Conservation (phyloP, 768 basidiomycete genomes). For the Trametes gibbosa region DNA sequence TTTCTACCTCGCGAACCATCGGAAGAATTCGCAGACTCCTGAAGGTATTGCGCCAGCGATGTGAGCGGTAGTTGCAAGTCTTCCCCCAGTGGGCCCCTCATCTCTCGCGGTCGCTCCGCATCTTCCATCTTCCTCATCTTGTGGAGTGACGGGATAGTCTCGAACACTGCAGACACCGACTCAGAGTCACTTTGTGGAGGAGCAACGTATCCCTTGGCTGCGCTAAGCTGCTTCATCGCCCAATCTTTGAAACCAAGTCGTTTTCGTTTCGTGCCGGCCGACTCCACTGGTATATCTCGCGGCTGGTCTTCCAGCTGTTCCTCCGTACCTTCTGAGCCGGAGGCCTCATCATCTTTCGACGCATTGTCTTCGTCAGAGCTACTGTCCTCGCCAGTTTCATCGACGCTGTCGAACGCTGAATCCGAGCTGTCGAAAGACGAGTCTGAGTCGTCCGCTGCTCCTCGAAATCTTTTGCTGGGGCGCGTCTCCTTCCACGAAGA, state of each 20-base stretch:
- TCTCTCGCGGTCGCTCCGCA: conserved; percentile 34
- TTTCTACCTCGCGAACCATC: background rate
- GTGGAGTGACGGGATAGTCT: conserved; percentile 15
- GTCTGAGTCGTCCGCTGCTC: conserved; percentile 41
- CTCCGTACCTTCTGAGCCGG: conserved; percentile 1
- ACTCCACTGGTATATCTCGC: conserved; percentile 26
- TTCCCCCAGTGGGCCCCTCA: conserved; percentile 81
- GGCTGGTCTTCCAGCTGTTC: conserved; percentile 18
- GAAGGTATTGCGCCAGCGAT: conserved; percentile 55
- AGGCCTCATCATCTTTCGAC: conserved; percentile 13
- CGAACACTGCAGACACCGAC: background rate
- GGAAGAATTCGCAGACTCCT: conserved; percentile 15
- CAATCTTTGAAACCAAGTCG: conserved; percentile 78
- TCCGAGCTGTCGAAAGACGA: conserved; percentile 78
- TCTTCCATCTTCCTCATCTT: conserved; percentile 51
- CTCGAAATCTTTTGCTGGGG: background rate
- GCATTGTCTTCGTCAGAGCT: conserved; percentile 20
- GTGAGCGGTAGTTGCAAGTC: conserved; percentile 65
- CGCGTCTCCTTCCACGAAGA: conserved; percentile 47
- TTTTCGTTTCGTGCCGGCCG: conserved; percentile 36
- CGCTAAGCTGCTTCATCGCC: conserved; percentile 76
- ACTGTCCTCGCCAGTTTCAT: conserved; percentile 20
- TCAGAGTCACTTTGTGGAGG: conserved; percentile 15
- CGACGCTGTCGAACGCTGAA: conserved; percentile 54
- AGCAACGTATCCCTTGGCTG: conserved; percentile 41